Evolutionary conservation across 2,329 filamentous ascomycete genomes (phyloP), one percentile per base, ranked within the genome.

Genomic region (Cercospora berteroae): DNA sequence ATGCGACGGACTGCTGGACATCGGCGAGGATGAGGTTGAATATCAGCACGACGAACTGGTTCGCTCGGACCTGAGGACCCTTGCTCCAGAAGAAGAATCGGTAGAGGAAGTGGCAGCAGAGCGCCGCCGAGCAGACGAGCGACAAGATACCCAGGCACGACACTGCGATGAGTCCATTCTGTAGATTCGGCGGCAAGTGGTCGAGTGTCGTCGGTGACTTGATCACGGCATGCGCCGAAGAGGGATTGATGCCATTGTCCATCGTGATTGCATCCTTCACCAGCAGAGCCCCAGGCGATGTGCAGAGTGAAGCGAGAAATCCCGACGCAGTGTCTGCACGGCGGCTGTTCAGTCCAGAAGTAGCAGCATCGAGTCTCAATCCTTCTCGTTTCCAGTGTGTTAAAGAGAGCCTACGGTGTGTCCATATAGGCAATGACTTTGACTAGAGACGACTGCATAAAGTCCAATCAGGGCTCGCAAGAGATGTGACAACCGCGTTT

Each of bases 21-120:
- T 91, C 89, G 68, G 89, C 88, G 25, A 89, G 79, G 5, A 91
- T 80, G 0, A 91, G 82, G 74, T 90, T 91, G 77, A 89, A 86
- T 66, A 91, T 88, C 3, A 91, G 81, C 1, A 91, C 80, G 23
- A 90, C 81, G 74, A 90, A 89, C 76, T 91, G 89, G 70, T 90
- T 90, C 0, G 83, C 65, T 70, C 74, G 44, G 70, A 74, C 60
- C 70, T 72, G 67, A 76, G 67, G 77, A 63, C 77, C 76, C 25
- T 70, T 72, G 42, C 74, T 72, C 79, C 79, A 81, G 48, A 70
- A 74, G n/a, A 84, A 70, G 66, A 85, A 80, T 29, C 82, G 80
- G 73, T 82, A 84, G 29, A 77, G 79, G 65, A 86, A 80, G 59
- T 84, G 74, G 29, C 78, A 56, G 20, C 85, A 76, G 2, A 86